Evolutionary conservation across 345 rosid species (phyloP), one percentile per base, ranked within the genome.

Genomic region (Salix purpurea): DNA sequence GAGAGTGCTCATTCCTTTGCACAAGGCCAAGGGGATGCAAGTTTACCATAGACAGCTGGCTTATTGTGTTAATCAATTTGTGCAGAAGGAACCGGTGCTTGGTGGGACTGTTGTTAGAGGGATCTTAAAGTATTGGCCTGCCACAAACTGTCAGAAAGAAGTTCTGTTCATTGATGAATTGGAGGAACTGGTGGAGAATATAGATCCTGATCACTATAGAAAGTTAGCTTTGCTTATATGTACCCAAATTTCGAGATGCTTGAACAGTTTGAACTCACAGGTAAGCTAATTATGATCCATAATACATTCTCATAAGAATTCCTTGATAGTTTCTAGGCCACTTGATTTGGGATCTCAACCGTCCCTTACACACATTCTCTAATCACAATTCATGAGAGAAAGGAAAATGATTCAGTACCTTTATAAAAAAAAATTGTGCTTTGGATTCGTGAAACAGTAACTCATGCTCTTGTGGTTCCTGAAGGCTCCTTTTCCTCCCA

Each of bases 1-100:
- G 78, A 85, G 92, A 72, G 88, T 88, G 68, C 86, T 89, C 2
- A 79, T 91, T 30, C 95, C 95, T 16, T 60, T 91, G 74, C 95
- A 88, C 82, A 88, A 86, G 86, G 24, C 89, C 1, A 88, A 74
- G 21, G 87, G 89, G 70, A 74, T 86, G 88, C 78, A 78, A 48
- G 52, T 72, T 67, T 89, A 85, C 80, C 87, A 88, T 69, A 71
- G 77, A 80, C 92, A 89, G 73, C 70, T 87, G 65, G 78, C 86
- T 34, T 90, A 87, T 40, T 90, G 90, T 24, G 86, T 86, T 9
- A 81, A 83, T 68, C 92, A 86, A 79, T 84, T 87, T 78, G 90
- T 90, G 83, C 91, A 89, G 79, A 90, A 90, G 78, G 95, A 88
- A 74, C 88, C 91, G 5, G 73, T 71, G 40, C 87, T 88, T 2